phyloP scores from a whole-genome alignment of 2,329 filamentous ascomycete genomes.

The Metarhizium robertsii region DNA sequence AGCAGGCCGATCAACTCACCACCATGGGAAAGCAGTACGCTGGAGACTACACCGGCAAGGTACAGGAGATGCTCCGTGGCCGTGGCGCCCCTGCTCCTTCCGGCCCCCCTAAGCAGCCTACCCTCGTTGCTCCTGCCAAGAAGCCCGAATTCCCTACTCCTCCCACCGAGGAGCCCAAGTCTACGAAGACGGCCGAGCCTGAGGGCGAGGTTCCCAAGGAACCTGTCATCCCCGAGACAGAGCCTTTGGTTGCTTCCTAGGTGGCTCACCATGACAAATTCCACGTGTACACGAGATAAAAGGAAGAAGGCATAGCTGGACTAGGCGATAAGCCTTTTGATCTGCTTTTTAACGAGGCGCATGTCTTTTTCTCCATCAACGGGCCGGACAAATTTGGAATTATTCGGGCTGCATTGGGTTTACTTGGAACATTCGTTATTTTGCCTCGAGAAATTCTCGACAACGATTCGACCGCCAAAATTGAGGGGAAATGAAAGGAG shows the following conservation, averaged over 20 bases:
- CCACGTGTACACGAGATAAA: constrained; percentile 18
- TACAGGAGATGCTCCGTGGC: constrained; percentile 52
- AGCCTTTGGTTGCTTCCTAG: constrained; percentile 22
- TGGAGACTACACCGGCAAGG: constrained; percentile 59
- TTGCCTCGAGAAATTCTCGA: not conserved
- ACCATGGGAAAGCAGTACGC: constrained; percentile 58
- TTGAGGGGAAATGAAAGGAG: constrained; percentile 9
- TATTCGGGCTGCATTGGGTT: constrained; percentile 14
- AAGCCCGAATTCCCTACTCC: constrained; percentile 25
- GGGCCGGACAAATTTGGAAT: constrained; percentile 17
- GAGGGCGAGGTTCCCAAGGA: constrained; percentile 16
- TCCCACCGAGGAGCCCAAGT: constrained; percentile 26
- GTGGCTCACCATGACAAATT: constrained; percentile 14
- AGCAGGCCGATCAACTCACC: constrained; percentile 55
- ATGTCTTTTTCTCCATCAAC: constrained; percentile 15
- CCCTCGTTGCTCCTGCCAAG: constrained; percentile 12
- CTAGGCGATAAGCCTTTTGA: constrained; percentile 15
- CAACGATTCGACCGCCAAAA: constrained; percentile 6
- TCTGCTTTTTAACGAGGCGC: constrained; percentile 20
- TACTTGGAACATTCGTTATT: constrained; percentile 13
- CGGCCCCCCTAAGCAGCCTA: constrained; percentile 23
- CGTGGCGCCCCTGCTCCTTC: constrained; percentile 33
- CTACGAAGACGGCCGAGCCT: constrained; percentile 10
- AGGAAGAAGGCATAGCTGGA: constrained; percentile 14
- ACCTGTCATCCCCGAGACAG: constrained; percentile 17